phyloP scores from a whole-genome alignment of 805 yeast species.

The Yamadazyma philogaea region DNA sequence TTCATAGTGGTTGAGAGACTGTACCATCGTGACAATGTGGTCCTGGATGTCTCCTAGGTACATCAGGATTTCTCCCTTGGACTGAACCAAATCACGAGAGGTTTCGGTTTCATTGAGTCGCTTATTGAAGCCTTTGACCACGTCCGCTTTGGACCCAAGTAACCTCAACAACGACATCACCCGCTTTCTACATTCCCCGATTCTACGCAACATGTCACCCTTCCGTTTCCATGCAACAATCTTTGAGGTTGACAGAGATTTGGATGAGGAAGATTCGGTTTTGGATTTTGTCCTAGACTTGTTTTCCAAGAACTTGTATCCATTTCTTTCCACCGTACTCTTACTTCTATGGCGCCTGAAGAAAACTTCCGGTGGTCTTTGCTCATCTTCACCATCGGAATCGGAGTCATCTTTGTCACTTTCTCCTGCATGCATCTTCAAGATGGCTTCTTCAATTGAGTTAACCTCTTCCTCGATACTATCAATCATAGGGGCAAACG shows the following conservation, averaged over 20 bases:
- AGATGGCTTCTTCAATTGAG: slow-evolving; percentile 87
- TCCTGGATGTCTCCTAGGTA: slow-evolving; percentile 97
- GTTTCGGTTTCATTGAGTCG: slow-evolving; percentile 53
- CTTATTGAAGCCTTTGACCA: slow-evolving; percentile 92
- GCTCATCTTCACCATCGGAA: slow-evolving; percentile 22
- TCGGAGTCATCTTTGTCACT: slow-evolving; percentile 33
- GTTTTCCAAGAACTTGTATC: slow-evolving; percentile 10
- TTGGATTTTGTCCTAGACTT: slow-evolving; percentile 10
- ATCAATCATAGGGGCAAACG: slow-evolving; percentile 94
- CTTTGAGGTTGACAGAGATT: slow-evolving; percentile 44
- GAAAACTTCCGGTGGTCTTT: slow-evolving; percentile 24
- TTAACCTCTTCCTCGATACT: slow-evolving; percentile 93
- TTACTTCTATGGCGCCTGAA: slow-evolving; percentile 35
- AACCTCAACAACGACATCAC: slow-evolving; percentile 88
- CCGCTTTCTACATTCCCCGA: slow-evolving; percentile 91
- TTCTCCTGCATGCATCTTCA: slow-evolving; percentile 77
- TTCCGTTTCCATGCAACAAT: slow-evolving; percentile 73
- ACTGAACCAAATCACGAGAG: slow-evolving; percentile 41
- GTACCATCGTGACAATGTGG: slow-evolving; percentile 96
- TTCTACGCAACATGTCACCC: slow-evolving; percentile 91
- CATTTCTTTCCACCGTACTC: slow-evolving; percentile 32
- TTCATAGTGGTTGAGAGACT: slow-evolving; percentile 90
- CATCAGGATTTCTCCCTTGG: slow-evolving; percentile 73
- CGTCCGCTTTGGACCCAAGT: slow-evolving; percentile 92
- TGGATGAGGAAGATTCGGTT: slow-evolving; percentile 26